These are phyloP conservation scores for Pseudocercospora macadamiae DNA, from an alignment of 2,329 filamentous ascomycete species.

Conservation along the genomic window DNA sequence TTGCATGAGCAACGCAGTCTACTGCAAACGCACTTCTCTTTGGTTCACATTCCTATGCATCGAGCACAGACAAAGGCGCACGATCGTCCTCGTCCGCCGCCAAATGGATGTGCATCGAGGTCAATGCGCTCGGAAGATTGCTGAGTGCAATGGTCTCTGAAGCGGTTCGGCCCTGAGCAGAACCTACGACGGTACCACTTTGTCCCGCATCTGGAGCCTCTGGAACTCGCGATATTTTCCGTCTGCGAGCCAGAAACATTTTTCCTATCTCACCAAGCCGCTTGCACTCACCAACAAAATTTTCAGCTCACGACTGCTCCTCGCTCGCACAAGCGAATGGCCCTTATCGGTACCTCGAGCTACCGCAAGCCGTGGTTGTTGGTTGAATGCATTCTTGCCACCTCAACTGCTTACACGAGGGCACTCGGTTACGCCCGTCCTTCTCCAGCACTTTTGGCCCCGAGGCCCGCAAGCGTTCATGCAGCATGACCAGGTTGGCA, in stretches of 20 bases:
- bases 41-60: background rate
- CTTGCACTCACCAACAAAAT: too few species aligned
- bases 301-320: too few species aligned
- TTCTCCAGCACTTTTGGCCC: slow-evolving; percentile 18
- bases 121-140: slow-evolving; percentile 3
- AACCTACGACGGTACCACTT: background rate
- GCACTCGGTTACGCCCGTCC: background rate
- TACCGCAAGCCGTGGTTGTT: background rate
- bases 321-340: too few species aligned
- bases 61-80: background rate
- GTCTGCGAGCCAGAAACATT: too few species aligned
- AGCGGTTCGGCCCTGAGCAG: background rate
- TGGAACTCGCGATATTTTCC: too few species aligned
- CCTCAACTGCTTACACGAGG: slow-evolving; percentile 17
- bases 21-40: background rate
- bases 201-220: background rate
- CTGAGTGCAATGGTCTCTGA: background rate
- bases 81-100: background rate
- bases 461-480: slow-evolving; percentile 17
- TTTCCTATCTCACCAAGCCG: too few species aligned
- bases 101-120: background rate
- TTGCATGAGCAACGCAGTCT: slow-evolving; percentile 1
- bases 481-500: slow-evolving; percentile 11
- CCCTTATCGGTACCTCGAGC: too few species aligned
- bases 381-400: slow-evolving; percentile 7